Percentiles rank a stretch among this genome's conserved stretches.
Evolutionary conservation across 2,329 filamentous ascomycete species (phyloP).

Genomic region (Paecilomyces niveus): DNA sequence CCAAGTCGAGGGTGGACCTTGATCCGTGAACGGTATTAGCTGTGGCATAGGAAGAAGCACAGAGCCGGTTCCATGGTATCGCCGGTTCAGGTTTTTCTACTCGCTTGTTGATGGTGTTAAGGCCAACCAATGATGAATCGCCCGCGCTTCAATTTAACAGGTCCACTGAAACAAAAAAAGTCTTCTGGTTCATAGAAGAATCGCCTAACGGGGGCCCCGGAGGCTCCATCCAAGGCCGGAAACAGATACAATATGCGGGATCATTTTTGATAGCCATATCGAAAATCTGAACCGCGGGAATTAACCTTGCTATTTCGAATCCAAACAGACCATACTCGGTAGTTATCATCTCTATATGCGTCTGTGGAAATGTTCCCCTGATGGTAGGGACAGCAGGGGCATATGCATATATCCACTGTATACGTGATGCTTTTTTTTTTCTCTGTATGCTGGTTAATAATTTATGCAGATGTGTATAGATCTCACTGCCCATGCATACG

Average conservation of each 20-base stretch:
- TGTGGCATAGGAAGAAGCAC: background rate
- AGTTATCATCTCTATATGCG: background rate
- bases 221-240: background rate
- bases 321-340: background rate
- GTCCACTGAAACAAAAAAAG: background rate
- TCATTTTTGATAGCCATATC: background rate
- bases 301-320: background rate
- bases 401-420: background rate
- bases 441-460: background rate
- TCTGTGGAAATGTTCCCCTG: background rate
- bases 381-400: background rate
- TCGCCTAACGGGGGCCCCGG: background rate
- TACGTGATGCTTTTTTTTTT: background rate
- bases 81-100: background rate
- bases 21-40: background rate
- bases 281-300: background rate
- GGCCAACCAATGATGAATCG: background rate
- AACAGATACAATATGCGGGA: background rate
- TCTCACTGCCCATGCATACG: background rate
- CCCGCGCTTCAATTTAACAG: background rate
- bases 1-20: background rate
- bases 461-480: no score
- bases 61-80: background rate
- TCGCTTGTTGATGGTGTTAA: background rate
- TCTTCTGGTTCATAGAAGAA: background rate